Conservation (phyloP, 345 rosid genomes). For the Heritiera littoralis region DNA sequence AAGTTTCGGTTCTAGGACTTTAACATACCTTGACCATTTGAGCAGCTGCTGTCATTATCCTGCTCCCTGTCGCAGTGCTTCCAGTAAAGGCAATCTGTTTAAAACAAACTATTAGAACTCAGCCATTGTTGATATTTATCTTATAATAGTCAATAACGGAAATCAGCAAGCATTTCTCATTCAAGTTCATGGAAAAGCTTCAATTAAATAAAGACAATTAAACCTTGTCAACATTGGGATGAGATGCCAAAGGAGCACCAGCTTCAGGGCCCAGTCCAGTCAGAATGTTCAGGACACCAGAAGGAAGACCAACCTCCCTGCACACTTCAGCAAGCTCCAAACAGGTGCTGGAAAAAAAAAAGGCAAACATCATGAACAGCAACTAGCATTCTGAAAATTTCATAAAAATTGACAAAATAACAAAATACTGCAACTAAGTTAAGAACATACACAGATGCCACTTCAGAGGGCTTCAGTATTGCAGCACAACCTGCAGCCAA, state of each 20-base stretch:
- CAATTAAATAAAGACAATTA: constrained; percentile 17
- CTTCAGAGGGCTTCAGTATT: constrained; percentile 85
- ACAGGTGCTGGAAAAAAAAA: constrained; percentile 65
- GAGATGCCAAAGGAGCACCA: constrained; percentile 94
- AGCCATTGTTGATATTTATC: constrained; percentile 15
- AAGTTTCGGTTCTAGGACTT: background rate
- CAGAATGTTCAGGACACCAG: constrained; percentile 87
- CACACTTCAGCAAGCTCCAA: constrained; percentile 96
- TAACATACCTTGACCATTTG: constrained; percentile 71
- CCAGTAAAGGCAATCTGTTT: constrained; percentile 92
- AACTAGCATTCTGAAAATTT: background rate
- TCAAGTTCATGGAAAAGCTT: background rate
- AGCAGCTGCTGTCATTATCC: constrained; percentile 82
- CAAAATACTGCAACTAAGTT: constrained; percentile 17
- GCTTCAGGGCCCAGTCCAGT: constrained; percentile 98
- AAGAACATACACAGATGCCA: constrained; percentile 73
- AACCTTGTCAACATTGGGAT: constrained; percentile 90
- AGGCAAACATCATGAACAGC: constrained; percentile 2
- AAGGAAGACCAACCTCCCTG: constrained; percentile 87
- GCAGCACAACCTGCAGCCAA: constrained; percentile 98
- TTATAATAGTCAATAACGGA: constrained; percentile 1
- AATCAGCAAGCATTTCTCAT: background rate
- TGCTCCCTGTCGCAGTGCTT: constrained; percentile 87
- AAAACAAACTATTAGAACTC: constrained; percentile 25
- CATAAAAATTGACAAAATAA: constrained; percentile 18